phyloP scores from a whole-genome alignment of 345 rosid species.

The Linum trigynum region DNA sequence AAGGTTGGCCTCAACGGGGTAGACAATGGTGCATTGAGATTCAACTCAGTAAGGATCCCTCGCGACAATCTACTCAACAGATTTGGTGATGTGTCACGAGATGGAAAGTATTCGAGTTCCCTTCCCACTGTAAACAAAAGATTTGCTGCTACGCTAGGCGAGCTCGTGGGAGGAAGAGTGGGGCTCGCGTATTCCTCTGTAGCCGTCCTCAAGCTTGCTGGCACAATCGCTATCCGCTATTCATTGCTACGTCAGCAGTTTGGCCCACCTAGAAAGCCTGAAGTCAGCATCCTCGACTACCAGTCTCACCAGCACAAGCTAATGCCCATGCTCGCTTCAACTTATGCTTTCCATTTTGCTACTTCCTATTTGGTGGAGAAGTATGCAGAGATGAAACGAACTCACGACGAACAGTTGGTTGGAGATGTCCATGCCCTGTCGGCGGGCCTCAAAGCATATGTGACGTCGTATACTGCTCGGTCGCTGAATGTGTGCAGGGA shows the following conservation, averaged over 20 bases:
- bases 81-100: conserved; percentile 85
- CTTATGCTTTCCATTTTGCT: conserved; percentile 91
- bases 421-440: conserved; percentile 94
- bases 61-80: conserved; percentile 95
- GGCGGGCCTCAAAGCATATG: conserved; percentile 93
- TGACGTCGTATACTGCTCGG: conserved; percentile 83
- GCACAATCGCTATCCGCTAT: conserved; percentile 76
- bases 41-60: conserved; percentile 77
- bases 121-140: conserved; percentile 89
- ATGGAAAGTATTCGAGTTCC: conserved; percentile 88
- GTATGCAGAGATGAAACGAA: conserved; percentile 74
- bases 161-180: conserved; percentile 97
- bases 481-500: conserved; percentile 86
- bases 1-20: conserved; percentile 95
- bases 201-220: conserved; percentile 71
- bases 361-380: conserved; percentile 60
- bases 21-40: conserved; percentile 92
- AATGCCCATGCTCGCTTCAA: conserved; percentile 97
- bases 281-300: conserved; percentile 92
- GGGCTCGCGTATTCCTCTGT: conserved; percentile 83
- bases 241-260: conserved; percentile 90
- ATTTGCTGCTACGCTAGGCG: conserved; percentile 93
- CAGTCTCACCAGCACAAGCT: conserved; percentile 99
- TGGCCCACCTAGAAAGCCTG: conserved; percentile 94
- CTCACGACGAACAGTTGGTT: conserved; percentile 65